These are phyloP conservation scores for Trichophyton benhamiae DNA, from an alignment of 2,329 filamentous ascomycete species.

Conservation along the genomic window DNA sequence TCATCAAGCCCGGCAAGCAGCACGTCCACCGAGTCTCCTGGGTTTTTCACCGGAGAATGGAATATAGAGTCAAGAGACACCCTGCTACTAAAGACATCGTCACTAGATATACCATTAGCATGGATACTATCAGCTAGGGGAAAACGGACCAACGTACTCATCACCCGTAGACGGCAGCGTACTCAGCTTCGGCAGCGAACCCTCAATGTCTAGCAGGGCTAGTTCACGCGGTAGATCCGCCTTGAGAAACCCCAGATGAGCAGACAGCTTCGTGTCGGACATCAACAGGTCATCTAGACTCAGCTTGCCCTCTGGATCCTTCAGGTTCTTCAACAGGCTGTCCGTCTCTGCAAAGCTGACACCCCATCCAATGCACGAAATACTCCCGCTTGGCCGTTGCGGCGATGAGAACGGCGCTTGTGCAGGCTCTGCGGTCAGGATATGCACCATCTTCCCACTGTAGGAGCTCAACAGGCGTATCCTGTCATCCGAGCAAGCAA, in stretches of 20 bases:
- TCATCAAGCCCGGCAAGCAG: conserved; percentile 62
- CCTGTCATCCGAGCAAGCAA: conserved; percentile 71
- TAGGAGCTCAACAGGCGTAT: conserved; percentile 67
- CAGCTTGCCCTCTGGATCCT: conserved; percentile 17
- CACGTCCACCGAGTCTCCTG: conserved; percentile 65
- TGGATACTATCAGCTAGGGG: neutral
- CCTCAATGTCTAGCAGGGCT: conserved; percentile 62
- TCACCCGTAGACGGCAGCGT: conserved; percentile 54
- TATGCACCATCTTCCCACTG: conserved; percentile 68
- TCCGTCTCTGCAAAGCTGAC: conserved; percentile 43
- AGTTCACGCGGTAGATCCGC: conserved; percentile 60
- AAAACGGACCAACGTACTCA: conserved; percentile 30
- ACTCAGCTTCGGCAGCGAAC: conserved; percentile 63
- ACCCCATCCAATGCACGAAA: conserved; percentile 43
- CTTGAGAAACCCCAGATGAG: conserved; percentile 23
- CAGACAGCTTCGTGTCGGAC: conserved; percentile 25
- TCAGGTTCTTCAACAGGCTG: conserved; percentile 31
- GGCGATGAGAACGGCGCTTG: conserved; percentile 39
- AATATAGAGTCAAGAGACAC: conserved; percentile 60
- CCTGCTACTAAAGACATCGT: conserved; percentile 55
- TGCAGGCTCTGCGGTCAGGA: conserved; percentile 34
- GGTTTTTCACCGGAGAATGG: conserved; percentile 47
- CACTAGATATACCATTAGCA: conserved; percentile 25
- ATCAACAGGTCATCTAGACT: conserved; percentile 33
- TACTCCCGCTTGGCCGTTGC: conserved; percentile 19